A percentile compares a stretch with the other conserved stretches of the same genome.
Conservation (phyloP, 192 early-diverging fungal genomes). For the Coemansia guatemalensis region DNA sequence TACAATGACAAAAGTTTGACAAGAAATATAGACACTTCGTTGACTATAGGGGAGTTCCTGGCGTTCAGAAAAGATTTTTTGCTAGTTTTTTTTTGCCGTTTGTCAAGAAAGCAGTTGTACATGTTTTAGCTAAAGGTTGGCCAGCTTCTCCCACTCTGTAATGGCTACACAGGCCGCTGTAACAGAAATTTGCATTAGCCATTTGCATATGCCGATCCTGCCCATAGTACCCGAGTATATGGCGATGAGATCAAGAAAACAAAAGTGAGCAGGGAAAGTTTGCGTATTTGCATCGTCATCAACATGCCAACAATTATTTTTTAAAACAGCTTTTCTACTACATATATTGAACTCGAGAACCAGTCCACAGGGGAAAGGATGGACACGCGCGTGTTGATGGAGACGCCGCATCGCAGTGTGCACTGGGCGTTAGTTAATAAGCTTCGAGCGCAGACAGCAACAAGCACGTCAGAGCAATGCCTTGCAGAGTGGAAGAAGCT, state of each 20-base stretch:
- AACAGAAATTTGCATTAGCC: neutral
- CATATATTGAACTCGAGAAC: neutral
- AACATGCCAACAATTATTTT: neutral
- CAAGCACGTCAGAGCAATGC: neutral
- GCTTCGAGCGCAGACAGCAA: conserved; percentile 9
- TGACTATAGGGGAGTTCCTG: neutral
- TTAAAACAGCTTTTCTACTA: neutral
- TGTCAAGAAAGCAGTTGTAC: neutral
- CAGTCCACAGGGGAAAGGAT: neutral
- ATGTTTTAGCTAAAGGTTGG: neutral
- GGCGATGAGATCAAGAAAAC: neutral
- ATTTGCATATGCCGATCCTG: neutral
- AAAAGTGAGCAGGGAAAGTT: neutral
- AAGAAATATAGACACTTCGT: neutral
- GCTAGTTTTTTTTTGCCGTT: neutral
- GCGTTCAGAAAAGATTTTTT: neutral
- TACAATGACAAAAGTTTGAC: neutral
- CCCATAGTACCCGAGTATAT: neutral
- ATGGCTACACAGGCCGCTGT: neutral
- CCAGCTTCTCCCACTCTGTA: neutral
- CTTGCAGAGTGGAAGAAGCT: conserved; percentile 28
- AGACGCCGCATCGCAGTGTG: conserved; percentile 35
- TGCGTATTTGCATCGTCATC: neutral
- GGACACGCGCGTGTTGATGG: conserved; percentile 21
- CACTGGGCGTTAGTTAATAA: conserved; percentile 35